Evolutionary conservation across 768 basidiomycete genomes (phyloP).

Genomic region (Psilocybe tampanensis): DNA sequence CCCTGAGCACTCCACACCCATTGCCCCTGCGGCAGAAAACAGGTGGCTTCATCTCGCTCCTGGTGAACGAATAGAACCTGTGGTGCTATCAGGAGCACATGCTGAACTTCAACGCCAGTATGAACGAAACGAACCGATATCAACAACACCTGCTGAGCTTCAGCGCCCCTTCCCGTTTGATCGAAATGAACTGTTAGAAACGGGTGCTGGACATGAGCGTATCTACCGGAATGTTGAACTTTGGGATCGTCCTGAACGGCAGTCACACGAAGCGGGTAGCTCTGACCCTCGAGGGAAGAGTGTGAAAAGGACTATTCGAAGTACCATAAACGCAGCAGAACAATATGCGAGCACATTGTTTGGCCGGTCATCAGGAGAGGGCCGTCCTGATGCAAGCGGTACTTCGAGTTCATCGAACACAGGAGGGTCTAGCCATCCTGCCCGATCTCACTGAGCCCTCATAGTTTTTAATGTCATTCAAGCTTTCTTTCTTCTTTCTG

Average conservation of each 20-base stretch:
- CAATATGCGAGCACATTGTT: constrained; percentile 70
- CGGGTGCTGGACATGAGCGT: too few species aligned
- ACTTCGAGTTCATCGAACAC: constrained; percentile 3
- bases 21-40: constrained; percentile 8
- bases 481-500: not conserved
- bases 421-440: not conserved
- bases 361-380: constrained; percentile 44
- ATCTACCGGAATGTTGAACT: constrained; percentile 22
- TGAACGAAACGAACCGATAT: too few species aligned
- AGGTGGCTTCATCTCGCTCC: constrained; percentile 7
- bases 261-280: constrained; percentile 11
- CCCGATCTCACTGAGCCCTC: constrained; percentile 1
- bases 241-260: constrained; percentile 22
- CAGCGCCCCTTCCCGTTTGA: too few species aligned
- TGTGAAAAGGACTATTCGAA: constrained; percentile 66
- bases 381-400: constrained; percentile 20
- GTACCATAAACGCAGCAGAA: constrained; percentile 70
- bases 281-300: constrained; percentile 44
- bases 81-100: too few species aligned
- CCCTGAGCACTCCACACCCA: constrained; percentile 12
- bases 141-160: too few species aligned
- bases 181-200: too few species aligned
- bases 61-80: too few species aligned
- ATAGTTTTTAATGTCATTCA: not conserved
- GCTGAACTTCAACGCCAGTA: too few species aligned